phyloP scores from a whole-genome alignment of 139 green algal species.

The Chlorella sp. region DNA sequence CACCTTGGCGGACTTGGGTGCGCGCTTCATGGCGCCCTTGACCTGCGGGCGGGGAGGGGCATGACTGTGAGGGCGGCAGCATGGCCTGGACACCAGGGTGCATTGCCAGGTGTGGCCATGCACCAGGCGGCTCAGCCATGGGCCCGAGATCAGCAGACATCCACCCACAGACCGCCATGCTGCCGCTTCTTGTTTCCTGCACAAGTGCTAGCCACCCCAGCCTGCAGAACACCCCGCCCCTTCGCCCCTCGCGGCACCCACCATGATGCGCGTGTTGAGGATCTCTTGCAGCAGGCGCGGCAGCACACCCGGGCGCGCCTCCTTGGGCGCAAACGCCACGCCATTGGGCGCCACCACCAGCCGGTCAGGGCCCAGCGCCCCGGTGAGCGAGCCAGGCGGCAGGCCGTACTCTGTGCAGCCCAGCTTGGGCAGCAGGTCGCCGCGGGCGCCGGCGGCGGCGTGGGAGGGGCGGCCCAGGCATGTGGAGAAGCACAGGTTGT shows the following conservation, averaged over 20 bases:
- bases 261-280: slow-evolving; percentile 94
- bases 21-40: slow-evolving; percentile 91
- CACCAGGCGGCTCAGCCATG: background rate
- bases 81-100: no score
- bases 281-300: slow-evolving; percentile 95
- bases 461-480: slow-evolving; percentile 79
- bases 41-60: slow-evolving; percentile 2
- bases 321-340: slow-evolving; percentile 75
- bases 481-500: slow-evolving; percentile 98
- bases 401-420: slow-evolving; percentile 28
- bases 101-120: background rate
- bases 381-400: slow-evolving; percentile 18
- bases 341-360: slow-evolving; percentile 89
- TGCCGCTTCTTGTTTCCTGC: no score
- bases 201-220: background rate
- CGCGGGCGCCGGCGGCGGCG: slow-evolving; percentile 11
- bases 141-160: background rate
- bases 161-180: background rate
- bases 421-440: slow-evolving; percentile 26
- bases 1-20: slow-evolving; percentile 58
- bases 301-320: slow-evolving; percentile 84
- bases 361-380: slow-evolving; percentile 32
- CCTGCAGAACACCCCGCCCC: background rate
- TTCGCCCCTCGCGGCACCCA: slow-evolving; percentile 35
- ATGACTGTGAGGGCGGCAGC: background rate